phyloP scores from a whole-genome alignment of 1,284 basidiomycete genomes.

The Tremellales sp. region DNA sequence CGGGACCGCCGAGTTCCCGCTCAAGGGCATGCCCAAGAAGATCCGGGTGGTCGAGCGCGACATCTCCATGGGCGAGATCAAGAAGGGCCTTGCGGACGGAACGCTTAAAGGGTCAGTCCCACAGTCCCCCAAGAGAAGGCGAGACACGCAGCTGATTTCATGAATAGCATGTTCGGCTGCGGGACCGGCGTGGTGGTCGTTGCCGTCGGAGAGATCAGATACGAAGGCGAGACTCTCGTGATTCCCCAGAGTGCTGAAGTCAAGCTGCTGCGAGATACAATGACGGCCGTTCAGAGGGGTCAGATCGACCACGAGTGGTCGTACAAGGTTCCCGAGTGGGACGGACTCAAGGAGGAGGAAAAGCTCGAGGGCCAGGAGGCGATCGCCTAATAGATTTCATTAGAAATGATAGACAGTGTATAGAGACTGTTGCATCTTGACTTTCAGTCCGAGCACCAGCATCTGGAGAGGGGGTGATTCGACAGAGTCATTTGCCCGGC shows the following conservation, averaged over 20 bases:
- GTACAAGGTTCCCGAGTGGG: conserved; percentile 39
- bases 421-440: too few species aligned
- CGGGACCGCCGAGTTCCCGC: conserved; percentile 34
- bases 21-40: conserved; percentile 37
- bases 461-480: too few species aligned
- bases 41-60: conserved; percentile 45
- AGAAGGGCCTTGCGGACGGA: conserved; percentile 31
- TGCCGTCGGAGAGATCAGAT: conserved; percentile 34
- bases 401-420: too few species aligned
- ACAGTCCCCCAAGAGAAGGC: neutral
- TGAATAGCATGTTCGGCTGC: conserved; percentile 40
- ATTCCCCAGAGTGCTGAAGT: conserved; percentile 40
- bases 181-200: conserved; percentile 45
- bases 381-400: conserved; percentile 5
- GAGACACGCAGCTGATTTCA: neutral
- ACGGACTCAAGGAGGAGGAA: conserved; percentile 17
- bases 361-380: conserved; percentile 15
- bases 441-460: too few species aligned
- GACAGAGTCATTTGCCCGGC: too few species aligned
- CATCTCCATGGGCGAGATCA: conserved; percentile 43
- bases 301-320: conserved; percentile 37
- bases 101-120: conserved; percentile 38
- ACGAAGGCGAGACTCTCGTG: conserved; percentile 24
- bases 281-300: conserved; percentile 42
- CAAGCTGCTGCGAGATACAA: conserved; percentile 36